Base-by-base conservation (phyloP, 257 asterid genomes). In the Forsythia suspensa region DNA sequence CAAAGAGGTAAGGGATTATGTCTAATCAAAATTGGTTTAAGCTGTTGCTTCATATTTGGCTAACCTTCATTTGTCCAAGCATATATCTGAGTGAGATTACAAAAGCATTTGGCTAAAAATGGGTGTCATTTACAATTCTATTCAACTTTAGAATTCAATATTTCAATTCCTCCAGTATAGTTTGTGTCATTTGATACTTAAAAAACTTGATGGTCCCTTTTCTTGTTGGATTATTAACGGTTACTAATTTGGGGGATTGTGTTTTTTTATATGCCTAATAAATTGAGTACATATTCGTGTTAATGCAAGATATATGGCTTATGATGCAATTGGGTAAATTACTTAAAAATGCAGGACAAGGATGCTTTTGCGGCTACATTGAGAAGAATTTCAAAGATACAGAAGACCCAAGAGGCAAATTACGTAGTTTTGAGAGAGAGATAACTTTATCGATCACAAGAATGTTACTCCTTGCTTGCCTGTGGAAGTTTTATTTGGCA, bases 321-420 rank as follows among this genome's bases (percentile, higher is more conserved):
- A 3, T 51, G 43, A 43, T 65, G 29, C 48, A 18, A 40, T 44
- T 52, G 24, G 43, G 29, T 8, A 76, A n/a, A 16, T 55, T 70
- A 65, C 77, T 81, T 24, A 29, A 38, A 38, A 70, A 59, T 80
- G 81, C 94, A 95, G 99, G 98, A 95, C 85, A 95, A 95, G 92
- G 87, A 83, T 81, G 91, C 94, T 8, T 95, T 95, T 80, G 97
- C 98, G 0, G 96, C 87, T 71, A 87, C 88, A 69, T 79, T 95
- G 85, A 91, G 95, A 80, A 88, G 88, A 83, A 95, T 95, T 63
- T 93, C 99, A 68, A 95, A 86, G 97, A 93, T 95, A 82, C 93
- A 88, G 84, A 95, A 90, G 87, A 90, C 92, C 5, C 76, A 79
- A 70, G 92, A 90, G 24, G 86, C 90, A 18, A 89, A 75, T 81